Base-by-base conservation (phyloP, 441 rosid species). In the Pelargonium fulgidum region DNA sequence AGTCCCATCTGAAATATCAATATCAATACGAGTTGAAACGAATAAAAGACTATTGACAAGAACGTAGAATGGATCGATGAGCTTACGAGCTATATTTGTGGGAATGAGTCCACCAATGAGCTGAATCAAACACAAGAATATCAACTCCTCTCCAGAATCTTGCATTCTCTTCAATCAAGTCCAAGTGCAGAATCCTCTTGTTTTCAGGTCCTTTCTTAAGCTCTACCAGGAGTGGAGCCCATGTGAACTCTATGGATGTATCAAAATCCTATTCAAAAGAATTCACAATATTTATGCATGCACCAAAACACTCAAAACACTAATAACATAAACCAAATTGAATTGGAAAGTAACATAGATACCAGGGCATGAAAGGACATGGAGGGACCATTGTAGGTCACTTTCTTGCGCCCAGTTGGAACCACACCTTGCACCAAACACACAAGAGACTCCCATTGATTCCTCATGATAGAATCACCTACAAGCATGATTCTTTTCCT, bases 81-180 rank as follows among this genome's bases (percentile, higher is more conserved):
- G 66, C 98, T 88, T 87, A 91, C 97, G 96, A 86, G 63, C 78
- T 89, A 78, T 79, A 74, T 78, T 85, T 72, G 22, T 88, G 88
- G n/a, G 92, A 86, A 72, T 88, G 99, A 73, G 95, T 89, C 97
- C 97, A 91, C 99, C 99, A 93, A 52, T 93, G 99, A 78, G 97
- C 99, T 0, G 96, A 89, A 72, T 93, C 97, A 33, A 93, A 93
- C 61, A 91, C 96, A 68, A 93, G 92, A 71, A 89, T 64, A 76
- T 93, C 91, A 10, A 81, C 93, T 67, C 87, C 85, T 68, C 93
- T 84, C 96, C 96, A 93, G 19, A 82, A 88, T 85, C 87, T 86
- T 42, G 97, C 99, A 76, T 89, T 91, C 77, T 85, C 93, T 79
- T 93, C 96, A 54, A 93, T 87, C 87, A 69, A 68, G 78, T 93